phyloP scores from a whole-genome alignment of 352 stramenopile genomes.

The Pythium rhizo-oryzae region DNA sequence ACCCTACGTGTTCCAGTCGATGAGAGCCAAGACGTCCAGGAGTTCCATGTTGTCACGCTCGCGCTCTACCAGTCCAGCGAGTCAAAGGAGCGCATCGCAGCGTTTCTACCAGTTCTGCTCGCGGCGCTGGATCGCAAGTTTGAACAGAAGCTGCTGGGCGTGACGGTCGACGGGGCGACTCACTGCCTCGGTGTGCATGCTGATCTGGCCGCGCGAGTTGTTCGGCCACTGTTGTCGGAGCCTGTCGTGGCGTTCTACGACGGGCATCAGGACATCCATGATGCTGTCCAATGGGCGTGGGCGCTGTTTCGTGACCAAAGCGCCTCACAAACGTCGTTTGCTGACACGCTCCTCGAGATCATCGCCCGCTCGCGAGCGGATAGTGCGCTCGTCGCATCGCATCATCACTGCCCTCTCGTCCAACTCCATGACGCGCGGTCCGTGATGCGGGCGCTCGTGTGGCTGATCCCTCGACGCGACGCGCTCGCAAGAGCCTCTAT shows the following conservation, averaged over 20 bases:
- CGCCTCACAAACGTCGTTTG: neutral
- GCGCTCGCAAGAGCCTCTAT: neutral
- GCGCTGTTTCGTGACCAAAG: neutral
- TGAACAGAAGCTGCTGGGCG: constrained; percentile 33
- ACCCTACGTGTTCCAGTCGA: constrained; percentile 28
- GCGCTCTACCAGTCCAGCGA: constrained; percentile 22
- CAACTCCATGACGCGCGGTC: constrained; percentile 2
- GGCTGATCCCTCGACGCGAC: constrained; percentile 16
- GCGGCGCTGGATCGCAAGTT: constrained; percentile 33
- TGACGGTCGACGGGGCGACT: constrained; percentile 8
- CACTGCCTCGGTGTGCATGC: constrained; percentile 14
- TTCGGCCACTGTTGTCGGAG: neutral
- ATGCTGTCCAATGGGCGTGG: constrained; percentile 1
- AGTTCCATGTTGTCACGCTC: constrained; percentile 36
- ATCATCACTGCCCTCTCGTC: constrained; percentile 13
- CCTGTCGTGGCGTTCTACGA: neutral
- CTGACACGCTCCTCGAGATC: constrained; percentile 1
- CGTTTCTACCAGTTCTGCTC: constrained; percentile 14
- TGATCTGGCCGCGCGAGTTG: neutral
- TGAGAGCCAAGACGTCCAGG: constrained; percentile 15
- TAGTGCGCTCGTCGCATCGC: neutral
- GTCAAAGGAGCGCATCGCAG: constrained; percentile 17
- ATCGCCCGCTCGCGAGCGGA: neutral
- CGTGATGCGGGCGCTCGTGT: constrained; percentile 11
- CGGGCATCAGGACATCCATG: neutral